Conservation (phyloP, 176 grass and related monocot genomes). For the sorghum (Sorghum bicolor) region DNA sequence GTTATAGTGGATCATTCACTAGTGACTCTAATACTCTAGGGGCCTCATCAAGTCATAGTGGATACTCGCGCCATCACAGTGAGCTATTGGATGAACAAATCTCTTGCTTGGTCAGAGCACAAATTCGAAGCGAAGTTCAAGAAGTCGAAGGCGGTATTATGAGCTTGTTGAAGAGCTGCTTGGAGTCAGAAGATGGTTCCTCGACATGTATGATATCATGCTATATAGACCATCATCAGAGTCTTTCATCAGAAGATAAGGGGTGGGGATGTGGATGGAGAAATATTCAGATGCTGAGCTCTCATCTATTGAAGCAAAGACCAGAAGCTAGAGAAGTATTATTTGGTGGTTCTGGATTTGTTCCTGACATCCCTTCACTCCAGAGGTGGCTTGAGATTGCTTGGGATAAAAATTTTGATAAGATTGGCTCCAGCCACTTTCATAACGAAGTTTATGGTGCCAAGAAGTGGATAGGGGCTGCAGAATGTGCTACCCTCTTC, state of each 20-base stretch:
- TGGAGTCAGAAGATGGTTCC: slow-evolving; percentile 54
- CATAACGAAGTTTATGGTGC: slow-evolving; percentile 63
- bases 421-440: slow-evolving; percentile 53
- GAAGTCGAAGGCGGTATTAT: slow-evolving; percentile 63
- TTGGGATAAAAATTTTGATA: slow-evolving; percentile 75
- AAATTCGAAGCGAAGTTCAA: slow-evolving; percentile 51
- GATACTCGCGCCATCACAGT: not conserved
- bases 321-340: slow-evolving; percentile 51
- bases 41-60: slow-evolving; percentile 46
- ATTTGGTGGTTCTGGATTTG: slow-evolving; percentile 76
- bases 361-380: slow-evolving; percentile 88
- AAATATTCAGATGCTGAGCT: slow-evolving; percentile 91
- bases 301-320: slow-evolving; percentile 68
- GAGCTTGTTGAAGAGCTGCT: slow-evolving; percentile 54
- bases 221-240: slow-evolving; percentile 78
- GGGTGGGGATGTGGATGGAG: slow-evolving; percentile 99
- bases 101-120: slow-evolving; percentile 38
- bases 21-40: slow-evolving; percentile 25
- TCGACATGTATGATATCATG: slow-evolving; percentile 65
- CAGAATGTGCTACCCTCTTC: slow-evolving; percentile 75
- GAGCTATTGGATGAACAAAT: slow-evolving; percentile 40
- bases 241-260: slow-evolving; percentile 60
- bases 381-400: slow-evolving; percentile 97
- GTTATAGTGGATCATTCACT: not conserved
- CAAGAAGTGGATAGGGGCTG: slow-evolving; percentile 80